Evolutionary conservation across 768 basidiomycete genomes (phyloP), one percentile per base, ranked within the genome.

Genomic region (Hydnomerulius pinastri): DNA sequence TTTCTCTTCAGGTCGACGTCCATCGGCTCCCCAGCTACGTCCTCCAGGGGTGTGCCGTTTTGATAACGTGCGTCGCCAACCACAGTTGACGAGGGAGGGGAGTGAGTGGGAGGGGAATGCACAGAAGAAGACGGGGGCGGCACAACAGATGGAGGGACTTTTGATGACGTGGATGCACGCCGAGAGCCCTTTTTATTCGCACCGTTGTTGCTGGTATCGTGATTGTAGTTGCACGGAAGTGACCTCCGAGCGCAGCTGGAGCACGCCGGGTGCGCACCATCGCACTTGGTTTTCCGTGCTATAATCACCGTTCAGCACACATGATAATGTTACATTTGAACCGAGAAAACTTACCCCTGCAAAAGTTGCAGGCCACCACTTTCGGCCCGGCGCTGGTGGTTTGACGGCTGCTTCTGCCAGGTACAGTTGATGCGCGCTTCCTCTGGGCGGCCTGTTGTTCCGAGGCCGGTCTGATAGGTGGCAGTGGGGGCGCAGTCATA

Each of bases 221-320:
- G 87, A 35, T 86, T 85, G 70, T 92, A 92, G 66, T 84, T 87
- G 74, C 90, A 92, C 37, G 79, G 75, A 64, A 92, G 75, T 36
- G 80, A 79, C 57, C 90, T 76, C 53, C 87, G 86, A 51, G 85
- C 81, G 67, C 90, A 92, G 69, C 89, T 90, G 46, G 86, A 83
- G 65, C 90, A 92, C 23, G 85, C 79, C 25, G 90, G 90, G 62
- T 89, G 88, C n/a, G 78, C 86, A 33, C 90, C 90, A 66, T 92
- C 90, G 59, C 90, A 92, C 65, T 90, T 86, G 17, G 90, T 92
- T 73, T 92, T 92, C 52, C 90, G 90, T 29, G 90, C 90, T 91
- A 54, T 13, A 57, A 24, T 33, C 18, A 18, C 10, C 42, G 21
- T 56, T 52, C 24, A 12, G 52, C 52, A 43, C 51, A 43, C 38